Evolutionary conservation across 257 asterid species (phyloP).

Genomic region (Nyctanthes arbortristis): DNA sequence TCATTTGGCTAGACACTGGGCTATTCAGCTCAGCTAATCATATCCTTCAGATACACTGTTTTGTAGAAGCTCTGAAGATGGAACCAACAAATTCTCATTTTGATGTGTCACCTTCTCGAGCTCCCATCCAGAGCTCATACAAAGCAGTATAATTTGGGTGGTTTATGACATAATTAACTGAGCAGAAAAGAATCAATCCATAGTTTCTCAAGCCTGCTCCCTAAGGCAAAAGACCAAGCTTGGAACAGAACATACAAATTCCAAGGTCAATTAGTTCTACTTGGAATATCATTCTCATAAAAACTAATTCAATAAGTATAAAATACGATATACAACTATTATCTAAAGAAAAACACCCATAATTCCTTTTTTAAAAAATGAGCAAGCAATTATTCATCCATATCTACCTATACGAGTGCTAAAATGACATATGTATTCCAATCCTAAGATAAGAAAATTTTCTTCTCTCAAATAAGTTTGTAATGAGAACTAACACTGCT

Average conservation of each 20-base stretch:
- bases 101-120: slow-evolving; percentile 27
- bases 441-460: neutral
- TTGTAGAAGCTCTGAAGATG: slow-evolving; percentile 15
- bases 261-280: slow-evolving; percentile 27
- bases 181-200: slow-evolving; percentile 40
- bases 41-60: slow-evolving; percentile 20
- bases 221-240: slow-evolving; percentile 40
- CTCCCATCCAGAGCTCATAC: slow-evolving; percentile 24
- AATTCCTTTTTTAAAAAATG: neutral
- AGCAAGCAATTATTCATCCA: neutral
- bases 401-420: neutral
- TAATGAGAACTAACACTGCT: neutral
- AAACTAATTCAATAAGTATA: neutral
- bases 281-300: neutral
- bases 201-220: slow-evolving; percentile 36
- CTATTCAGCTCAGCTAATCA: slow-evolving; percentile 57
- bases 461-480: neutral
- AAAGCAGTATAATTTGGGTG: slow-evolving; percentile 24
- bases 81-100: slow-evolving; percentile 31
- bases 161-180: slow-evolving; percentile 46
- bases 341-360: neutral
- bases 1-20: slow-evolving; percentile 31
- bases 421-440: neutral
- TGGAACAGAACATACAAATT: slow-evolving; percentile 21
- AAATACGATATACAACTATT: neutral